Base-by-base conservation (phyloP, 2,329 filamentous ascomycete genomes). In the Exophiala sp. region DNA sequence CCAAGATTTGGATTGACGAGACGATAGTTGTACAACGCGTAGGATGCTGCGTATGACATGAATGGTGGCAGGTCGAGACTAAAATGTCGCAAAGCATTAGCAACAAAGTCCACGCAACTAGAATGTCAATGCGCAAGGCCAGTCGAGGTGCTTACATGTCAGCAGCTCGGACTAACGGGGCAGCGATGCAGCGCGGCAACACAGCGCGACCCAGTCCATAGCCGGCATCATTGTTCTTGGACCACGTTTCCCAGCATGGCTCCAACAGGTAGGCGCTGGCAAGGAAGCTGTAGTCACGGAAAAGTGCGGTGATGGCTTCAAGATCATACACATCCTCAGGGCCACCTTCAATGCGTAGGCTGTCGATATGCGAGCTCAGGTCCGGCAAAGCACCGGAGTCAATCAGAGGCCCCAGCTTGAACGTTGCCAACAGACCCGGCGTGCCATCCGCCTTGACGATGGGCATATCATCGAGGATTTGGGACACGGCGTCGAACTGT, bases 271-370 rank as follows among this genome's bases (percentile, higher is more conserved):
- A 95, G 0, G 88, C 86, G 19, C 87, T 94, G 3, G 89, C 86
- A 23, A 95, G 72, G 74, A 95, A 96, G 11, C 86, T 86, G 67
- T 95, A 96, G 71, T 96, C 90, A 16, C 90, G 79, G 68, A 95
- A 95, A 41, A 94, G 72, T 27, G 89, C 89, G 62, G 90, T 93
- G 74, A 94, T 82, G 52, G 88, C 71, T 13, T 85, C 84, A 32
- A 91, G 76, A 68, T 95, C 83, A 54, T 82, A 73, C 6, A 47
- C 21, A 16, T 34, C 22, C 24, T 48, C 40, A 60, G 78, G 75
- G 60, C 77, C 69, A 57, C 69, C 66, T 7, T 62, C 50, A 8
- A 67, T 61, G 29, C 67, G 60, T 22, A 86, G 84, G 67, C 81
- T 80, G 62, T 93, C 84, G 50, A 95, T 77, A 58, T 80, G 76